Percentiles rank a stretch among this genome's conserved stretches.
These are phyloP conservation scores for Aureobasidium mangrovei DNA, from an alignment of 2,329 filamentous ascomycete species.

Conservation along the genomic window DNA sequence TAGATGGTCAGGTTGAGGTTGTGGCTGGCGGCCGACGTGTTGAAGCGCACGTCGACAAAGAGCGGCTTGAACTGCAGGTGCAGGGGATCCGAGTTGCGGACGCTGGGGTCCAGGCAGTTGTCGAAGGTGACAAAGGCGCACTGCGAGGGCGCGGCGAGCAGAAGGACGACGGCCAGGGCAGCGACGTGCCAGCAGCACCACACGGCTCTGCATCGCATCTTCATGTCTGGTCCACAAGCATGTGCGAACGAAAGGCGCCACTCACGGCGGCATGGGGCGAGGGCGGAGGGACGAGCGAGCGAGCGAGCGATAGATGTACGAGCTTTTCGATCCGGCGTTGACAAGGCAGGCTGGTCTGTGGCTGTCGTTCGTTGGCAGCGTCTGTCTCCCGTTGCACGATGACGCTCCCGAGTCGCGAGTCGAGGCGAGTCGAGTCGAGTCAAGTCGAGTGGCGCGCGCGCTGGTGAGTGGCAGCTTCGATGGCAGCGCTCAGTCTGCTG, in stretches of 20 bases:
- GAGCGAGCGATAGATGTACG: too few species aligned
- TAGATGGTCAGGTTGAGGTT: constrained; percentile 71
- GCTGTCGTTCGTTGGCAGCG: too few species aligned
- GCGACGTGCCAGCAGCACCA: not conserved
- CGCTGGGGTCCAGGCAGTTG: constrained; percentile 64
- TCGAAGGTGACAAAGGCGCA: constrained; percentile 68
- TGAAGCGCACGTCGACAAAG: constrained; percentile 66
- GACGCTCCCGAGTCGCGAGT: too few species aligned
- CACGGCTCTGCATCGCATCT: not conserved
- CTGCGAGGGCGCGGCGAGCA: constrained; percentile 23
- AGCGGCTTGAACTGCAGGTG: constrained; percentile 73
- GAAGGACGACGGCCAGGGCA: not conserved
- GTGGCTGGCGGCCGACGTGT: constrained; percentile 51
- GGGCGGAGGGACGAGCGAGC: too few species aligned
- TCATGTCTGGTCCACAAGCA: constrained; percentile 7
- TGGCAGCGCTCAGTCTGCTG: too few species aligned
- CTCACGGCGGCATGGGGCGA: constrained; percentile 6
- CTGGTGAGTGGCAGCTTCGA: too few species aligned
- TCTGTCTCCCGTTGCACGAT: too few species aligned
- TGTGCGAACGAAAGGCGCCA: not conserved
- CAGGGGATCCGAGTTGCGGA: constrained; percentile 47
- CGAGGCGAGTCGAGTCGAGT: too few species aligned
- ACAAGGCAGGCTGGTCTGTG: too few species aligned
- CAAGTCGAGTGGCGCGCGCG: too few species aligned
- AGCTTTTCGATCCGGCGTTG: too few species aligned